Conservation (phyloP, 2,329 filamentous ascomycete species). For the Chaetomium globosum region DNA sequence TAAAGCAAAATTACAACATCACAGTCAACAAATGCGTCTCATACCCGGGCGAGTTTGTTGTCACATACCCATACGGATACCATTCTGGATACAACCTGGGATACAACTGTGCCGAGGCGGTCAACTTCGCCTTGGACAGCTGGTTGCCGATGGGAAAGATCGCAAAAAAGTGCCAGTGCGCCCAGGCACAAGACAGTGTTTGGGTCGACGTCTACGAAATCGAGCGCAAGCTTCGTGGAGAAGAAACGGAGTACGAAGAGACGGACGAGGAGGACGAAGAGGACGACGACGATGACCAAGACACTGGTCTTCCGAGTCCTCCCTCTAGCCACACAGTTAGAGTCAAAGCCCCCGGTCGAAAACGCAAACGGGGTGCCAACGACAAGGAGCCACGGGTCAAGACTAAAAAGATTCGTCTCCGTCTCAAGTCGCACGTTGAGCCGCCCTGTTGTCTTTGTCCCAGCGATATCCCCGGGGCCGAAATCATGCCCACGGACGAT, state of each 20-base stretch:
- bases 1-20: constrained; percentile 88
- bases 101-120: constrained; percentile 97
- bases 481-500: constrained; percentile 84
- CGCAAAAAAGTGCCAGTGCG: constrained; percentile 95
- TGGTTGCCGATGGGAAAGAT: constrained; percentile 96
- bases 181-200: constrained; percentile 91
- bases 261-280: constrained; percentile 71
- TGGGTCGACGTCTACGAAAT: constrained; percentile 98
- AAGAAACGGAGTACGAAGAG: constrained; percentile 82
- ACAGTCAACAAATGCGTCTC: constrained; percentile 95
- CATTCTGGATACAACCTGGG: constrained; percentile 97
- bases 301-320: constrained; percentile 76
- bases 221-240: constrained; percentile 87
- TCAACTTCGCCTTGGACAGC: constrained; percentile 94
- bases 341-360: constrained; percentile 61
- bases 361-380: constrained; percentile 64
- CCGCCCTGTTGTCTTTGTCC: constrained; percentile 91
- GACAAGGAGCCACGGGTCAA: constrained; percentile 55
- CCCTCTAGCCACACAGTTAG: constrained; percentile 73
- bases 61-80: constrained; percentile 97
- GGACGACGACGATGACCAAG: constrained; percentile 65
- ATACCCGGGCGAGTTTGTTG: constrained; percentile 95
- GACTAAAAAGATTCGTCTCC: constrained; percentile 77
- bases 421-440: constrained; percentile 69
- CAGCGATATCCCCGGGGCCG: constrained; percentile 79